Evolutionary conservation across 768 basidiomycete genomes (phyloP).

Genomic region (Termitomyces heimii): DNA sequence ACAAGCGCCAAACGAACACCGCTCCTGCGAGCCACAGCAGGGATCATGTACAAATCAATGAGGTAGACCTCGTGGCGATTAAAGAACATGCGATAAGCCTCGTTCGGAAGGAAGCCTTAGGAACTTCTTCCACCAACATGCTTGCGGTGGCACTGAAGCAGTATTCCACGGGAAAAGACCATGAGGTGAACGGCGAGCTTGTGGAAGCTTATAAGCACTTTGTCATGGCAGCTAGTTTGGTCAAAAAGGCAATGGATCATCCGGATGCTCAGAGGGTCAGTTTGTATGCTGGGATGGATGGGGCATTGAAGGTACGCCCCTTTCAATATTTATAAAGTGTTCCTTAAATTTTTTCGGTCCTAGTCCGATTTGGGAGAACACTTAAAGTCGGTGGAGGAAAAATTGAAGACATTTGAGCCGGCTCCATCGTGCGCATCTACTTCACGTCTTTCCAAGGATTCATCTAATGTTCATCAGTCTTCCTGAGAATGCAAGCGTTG

Average conservation of each 20-base stretch:
- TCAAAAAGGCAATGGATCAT: conserved; percentile 53
- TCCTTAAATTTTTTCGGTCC: not conserved
- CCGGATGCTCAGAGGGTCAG: conserved; percentile 49
- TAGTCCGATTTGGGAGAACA: conserved; percentile 36
- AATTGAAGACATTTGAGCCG: conserved; percentile 38
- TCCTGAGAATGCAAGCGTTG: conserved; percentile 23
- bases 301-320: conserved; percentile 57
- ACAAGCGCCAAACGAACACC: conserved; percentile 14
- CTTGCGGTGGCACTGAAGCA: conserved; percentile 60
- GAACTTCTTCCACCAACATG: conserved; percentile 54
- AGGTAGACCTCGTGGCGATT: conserved; percentile 35
- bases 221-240: conserved; percentile 55
- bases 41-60: conserved; percentile 20
- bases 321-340: conserved; percentile 8
- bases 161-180: conserved; percentile 41
- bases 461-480: conserved; percentile 12
- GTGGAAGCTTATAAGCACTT: conserved; percentile 54
- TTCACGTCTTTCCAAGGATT: not conserved
- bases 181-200: conserved; percentile 55
- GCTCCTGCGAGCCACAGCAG: conserved; percentile 21
- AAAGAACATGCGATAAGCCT: conserved; percentile 36
- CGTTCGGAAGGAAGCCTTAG: conserved; percentile 24
- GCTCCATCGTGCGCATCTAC: conserved; percentile 22
- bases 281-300: conserved; percentile 56
- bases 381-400: conserved; percentile 37